Base-by-base conservation (phyloP, 129 eudicot species). In the Calendula officinalis region DNA sequence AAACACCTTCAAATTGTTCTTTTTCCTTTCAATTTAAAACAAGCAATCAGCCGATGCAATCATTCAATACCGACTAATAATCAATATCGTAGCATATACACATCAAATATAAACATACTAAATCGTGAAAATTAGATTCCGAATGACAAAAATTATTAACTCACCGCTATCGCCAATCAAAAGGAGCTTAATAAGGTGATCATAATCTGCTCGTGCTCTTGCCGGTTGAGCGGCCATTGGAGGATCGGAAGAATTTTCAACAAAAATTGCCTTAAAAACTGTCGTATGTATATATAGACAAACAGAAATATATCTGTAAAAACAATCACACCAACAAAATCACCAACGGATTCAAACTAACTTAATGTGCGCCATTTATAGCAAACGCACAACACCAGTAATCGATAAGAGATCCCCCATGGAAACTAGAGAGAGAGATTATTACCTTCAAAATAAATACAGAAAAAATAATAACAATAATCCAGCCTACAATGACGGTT, bases 171-270 rank as follows among this genome's bases (percentile, higher is more conserved):
- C 96, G 64, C 96, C 96, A 66, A 88, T 88, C 68, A 88, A 78
- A 62, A 88, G 91, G 38, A 88, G 96, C 91, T 88, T 88, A 62
- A 88, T 69, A 43, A 88, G 96, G 81, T 84, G 84, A 77, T 88
- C 96, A 53, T 88, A 88, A 60, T 86, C 90, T 6, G 95, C 87
- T 52, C 90, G 80, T 11, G 84, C 87, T 63, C 95, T 81, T 37
- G 79, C 86, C 59, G 91, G 91, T 81, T 86, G 88, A 73, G 88
- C 86, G 54, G 96, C 96, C 96, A 88, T 84, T 78, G 76, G 56
- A 63, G 16, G 60, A 70, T 14, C 51, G 11, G 42, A 42, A 71
- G 7, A 70, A 54, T 70, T 15, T 2, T 59, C 60, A 61, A 70
- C 43, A 70, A 60, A 59, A 30, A 49, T 8, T 59, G 59, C 49